Conservation (phyloP, 139 green algal genomes). For the Haematococcus lacustris region DNA sequence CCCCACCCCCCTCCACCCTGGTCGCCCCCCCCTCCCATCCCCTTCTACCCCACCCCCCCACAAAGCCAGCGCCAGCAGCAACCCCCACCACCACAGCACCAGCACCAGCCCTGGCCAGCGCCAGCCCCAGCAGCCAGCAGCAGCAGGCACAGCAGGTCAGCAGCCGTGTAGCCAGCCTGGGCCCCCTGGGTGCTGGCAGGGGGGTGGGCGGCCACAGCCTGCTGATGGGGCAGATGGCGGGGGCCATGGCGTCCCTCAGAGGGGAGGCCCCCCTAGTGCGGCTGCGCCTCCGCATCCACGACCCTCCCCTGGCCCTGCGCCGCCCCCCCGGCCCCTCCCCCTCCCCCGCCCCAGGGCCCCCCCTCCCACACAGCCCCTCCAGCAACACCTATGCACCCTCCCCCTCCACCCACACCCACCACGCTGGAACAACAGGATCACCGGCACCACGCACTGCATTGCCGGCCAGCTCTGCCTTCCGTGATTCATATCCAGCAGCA, state of each 20-base stretch:
- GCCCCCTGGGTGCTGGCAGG: background rate
- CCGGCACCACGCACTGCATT: no score
- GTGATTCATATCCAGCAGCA: no score
- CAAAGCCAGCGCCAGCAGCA: background rate
- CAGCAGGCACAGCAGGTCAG: background rate
- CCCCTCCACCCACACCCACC: background rate
- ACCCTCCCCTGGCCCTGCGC: background rate
- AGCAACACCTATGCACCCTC: background rate
- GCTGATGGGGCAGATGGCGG: constrained; percentile 22
- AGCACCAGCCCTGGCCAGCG: background rate
- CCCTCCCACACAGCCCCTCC: background rate
- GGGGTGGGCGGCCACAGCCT: background rate
- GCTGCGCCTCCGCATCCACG: constrained; percentile 29
- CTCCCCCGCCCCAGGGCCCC: background rate
- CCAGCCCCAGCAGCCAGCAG: constrained; percentile 1
- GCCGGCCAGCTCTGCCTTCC: no score
- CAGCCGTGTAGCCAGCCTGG: background rate
- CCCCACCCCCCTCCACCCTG: no score
- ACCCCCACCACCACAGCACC: background rate
- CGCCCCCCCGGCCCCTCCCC: background rate
- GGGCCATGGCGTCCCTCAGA: constrained; percentile 46
- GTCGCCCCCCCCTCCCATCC: no score
- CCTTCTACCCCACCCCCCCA: background rate
- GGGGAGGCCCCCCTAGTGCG: constrained; percentile 56
- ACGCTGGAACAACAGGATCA: no score